These are phyloP conservation scores for Colletotrichum caudatum DNA, from an alignment of 2,329 filamentous ascomycete species.

Conservation along the genomic window DNA sequence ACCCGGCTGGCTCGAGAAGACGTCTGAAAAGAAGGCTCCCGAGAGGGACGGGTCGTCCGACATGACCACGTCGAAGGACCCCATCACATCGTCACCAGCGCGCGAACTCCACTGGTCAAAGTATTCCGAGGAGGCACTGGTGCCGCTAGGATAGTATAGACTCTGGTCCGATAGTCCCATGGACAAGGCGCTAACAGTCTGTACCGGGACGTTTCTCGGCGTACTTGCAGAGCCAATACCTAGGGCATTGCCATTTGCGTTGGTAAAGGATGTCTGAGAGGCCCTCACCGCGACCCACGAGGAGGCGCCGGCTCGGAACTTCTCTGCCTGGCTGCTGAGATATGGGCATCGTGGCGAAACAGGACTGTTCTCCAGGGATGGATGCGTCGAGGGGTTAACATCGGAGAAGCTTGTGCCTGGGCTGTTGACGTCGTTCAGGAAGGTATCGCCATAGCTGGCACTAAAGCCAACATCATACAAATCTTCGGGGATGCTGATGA, in stretches of 20 bases:
- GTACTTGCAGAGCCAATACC: background rate
- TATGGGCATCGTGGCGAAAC: slow-evolving; percentile 3
- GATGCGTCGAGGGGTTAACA: background rate
- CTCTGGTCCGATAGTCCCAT: slow-evolving; percentile 9
- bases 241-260: background rate
- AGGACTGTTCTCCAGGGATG: slow-evolving; percentile 26
- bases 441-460: slow-evolving; percentile 3
- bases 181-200: slow-evolving; percentile 19
- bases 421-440: slow-evolving; percentile 15
- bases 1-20: background rate
- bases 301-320: background rate
- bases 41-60: background rate
- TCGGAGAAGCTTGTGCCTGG: slow-evolving; percentile 31
- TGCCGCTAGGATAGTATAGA: background rate
- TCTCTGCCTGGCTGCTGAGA: slow-evolving; percentile 7
- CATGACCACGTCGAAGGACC: background rate
- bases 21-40: background rate
- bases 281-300: background rate
- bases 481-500: slow-evolving; percentile 20
- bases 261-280: background rate
- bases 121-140: slow-evolving; percentile 19
- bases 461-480: slow-evolving; percentile 5
- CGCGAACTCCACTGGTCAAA: slow-evolving; percentile 15
- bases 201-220: slow-evolving; percentile 12
- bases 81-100: background rate